Evolutionary conservation across 495 filamentous ascomycete genomes (phyloP).

Genomic region (Hypoxylon crocopeplum): DNA sequence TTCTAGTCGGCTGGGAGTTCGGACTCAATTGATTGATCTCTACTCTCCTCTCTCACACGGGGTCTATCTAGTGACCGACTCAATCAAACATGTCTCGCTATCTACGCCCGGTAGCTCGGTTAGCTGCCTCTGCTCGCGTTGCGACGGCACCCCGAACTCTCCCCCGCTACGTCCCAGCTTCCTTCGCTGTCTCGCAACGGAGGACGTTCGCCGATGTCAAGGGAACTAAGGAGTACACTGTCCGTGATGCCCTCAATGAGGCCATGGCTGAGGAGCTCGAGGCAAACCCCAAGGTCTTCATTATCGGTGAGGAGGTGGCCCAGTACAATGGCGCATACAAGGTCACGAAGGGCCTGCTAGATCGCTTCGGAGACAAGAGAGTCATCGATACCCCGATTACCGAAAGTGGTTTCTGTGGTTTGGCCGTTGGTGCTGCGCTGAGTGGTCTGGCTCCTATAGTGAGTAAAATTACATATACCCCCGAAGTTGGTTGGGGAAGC

Average conservation of each 20-base stretch:
- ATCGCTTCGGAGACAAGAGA: conserved; percentile 95
- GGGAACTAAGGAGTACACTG: conserved; percentile 89
- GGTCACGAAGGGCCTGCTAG: conserved; percentile 94
- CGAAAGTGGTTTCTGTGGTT: conserved; percentile 90
- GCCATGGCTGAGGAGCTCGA: conserved; percentile 97
- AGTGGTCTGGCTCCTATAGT: conserved; percentile 93
- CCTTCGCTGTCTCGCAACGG: conserved; percentile 53
- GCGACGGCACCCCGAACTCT: conserved; percentile 58
- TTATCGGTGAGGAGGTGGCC: conserved; percentile 96
- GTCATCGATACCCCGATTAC: conserved; percentile 99
- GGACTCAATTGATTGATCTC: conserved; percentile 3
- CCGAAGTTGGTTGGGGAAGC: not conserved
- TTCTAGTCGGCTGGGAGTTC: conserved; percentile 32
- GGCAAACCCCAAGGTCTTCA: conserved; percentile 89
- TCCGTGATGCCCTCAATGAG: conserved; percentile 96
- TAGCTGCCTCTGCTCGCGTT: conserved; percentile 70
- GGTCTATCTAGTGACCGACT: conserved; percentile 23
- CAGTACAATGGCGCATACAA: conserved; percentile 99
- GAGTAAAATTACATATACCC: conserved; percentile 48
- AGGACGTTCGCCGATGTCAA: conserved; percentile 60
- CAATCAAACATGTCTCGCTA: conserved; percentile 67
- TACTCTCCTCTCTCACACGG: conserved; percentile 14
- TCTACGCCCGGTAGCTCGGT: conserved; percentile 79
- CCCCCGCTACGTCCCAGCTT: conserved; percentile 44
- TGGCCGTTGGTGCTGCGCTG: conserved; percentile 92